phyloP scores from a whole-genome alignment of 2,329 filamentous ascomycete genomes.

The Epichloe gansuensis region DNA sequence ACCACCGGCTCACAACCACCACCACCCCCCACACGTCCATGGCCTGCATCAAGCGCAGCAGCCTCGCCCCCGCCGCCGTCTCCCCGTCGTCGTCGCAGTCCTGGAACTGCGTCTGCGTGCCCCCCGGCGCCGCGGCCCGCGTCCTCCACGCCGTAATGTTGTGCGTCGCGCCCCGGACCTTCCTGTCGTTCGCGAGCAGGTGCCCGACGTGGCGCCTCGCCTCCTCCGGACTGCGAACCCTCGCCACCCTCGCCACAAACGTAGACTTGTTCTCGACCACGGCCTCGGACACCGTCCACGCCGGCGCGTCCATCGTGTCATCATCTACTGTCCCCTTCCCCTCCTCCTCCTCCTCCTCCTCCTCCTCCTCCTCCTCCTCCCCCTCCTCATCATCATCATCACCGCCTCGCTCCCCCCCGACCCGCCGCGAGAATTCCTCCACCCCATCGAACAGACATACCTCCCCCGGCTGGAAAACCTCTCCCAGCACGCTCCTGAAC shows the following conservation, averaged over 20 bases:
- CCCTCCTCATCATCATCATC: conserved; percentile 24
- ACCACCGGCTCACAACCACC: conserved; percentile 91
- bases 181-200: conserved; percentile 70
- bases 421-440: conserved; percentile 49
- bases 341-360: conserved; percentile 5
- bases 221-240: conserved; percentile 47
- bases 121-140: conserved; percentile 26
- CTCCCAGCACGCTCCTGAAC: conserved; percentile 51
- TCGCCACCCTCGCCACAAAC: conserved; percentile 68
- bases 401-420: conserved; percentile 17
- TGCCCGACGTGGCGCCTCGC: conserved; percentile 61
- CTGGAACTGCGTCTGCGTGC: conserved; percentile 41
- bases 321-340: conserved; percentile 5
- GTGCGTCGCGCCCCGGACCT: conserved; percentile 75
- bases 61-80: conserved; percentile 71
- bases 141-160: conserved; percentile 96
- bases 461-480: conserved; percentile 61
- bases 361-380: conserved; percentile 9
- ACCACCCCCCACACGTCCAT: conserved; percentile 88
- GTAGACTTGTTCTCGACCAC: conserved; percentile 74
- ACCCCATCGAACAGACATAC: conserved; percentile 90
- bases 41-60: conserved; percentile 83
- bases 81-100: conserved; percentile 97
- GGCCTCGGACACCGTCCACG: conserved; percentile 64
- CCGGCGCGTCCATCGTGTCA: conserved; percentile 22